Evolutionary conservation across 129 eudicot genomes (phyloP), one percentile per base, ranked within the genome.

Genomic region (Centella asiatica): DNA sequence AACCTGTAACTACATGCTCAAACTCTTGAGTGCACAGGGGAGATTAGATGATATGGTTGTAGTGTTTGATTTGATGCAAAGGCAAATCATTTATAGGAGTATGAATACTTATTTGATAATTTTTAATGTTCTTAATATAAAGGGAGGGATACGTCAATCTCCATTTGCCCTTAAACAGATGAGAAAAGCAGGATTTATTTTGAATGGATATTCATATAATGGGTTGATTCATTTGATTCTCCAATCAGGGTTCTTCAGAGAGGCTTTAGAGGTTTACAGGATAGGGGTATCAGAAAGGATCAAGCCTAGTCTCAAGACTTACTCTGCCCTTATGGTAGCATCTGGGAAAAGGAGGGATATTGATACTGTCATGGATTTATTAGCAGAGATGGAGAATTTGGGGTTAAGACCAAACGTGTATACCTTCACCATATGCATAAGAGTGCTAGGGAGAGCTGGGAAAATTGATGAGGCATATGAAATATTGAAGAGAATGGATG

Each of bases 241-340:
- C 49, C 85, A 82, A 57, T 74, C 90, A 4, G 99, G 96, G 53
- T 87, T 69, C 63, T 82, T 76, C 67, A 76, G 62, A 72, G 99
- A 92, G 76, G 96, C 95, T 40, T 80, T 84, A 25, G 70, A 74
- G 57, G 88, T 84, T 20, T 87, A 92, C 58, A 74, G 76, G 42
- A 82, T 88, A 64, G 81, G 81, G 88, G 58, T 92, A 44, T 76
- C 77, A 0, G 95, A 87, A 79, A 80, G 67, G 66, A 67, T 84
- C 24, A 82, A 78, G 63, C 99, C 99, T 5, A 92, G 96, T 78
- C 86, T 92, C 65, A 92, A 92, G 70, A 80, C 99, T 8, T 87
- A 87, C 62, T 92, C 99, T n/a, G n/a, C n/a, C 1, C 90, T 92
- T 37, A 87, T 92, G 99, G 99, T 92, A 61, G 95, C 99, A 5